Percentiles rank a stretch among this genome's conserved stretches.
phyloP scores from a whole-genome alignment of 1,139 yeast genomes.

The Protomyces lactucae-debilis region DNA sequence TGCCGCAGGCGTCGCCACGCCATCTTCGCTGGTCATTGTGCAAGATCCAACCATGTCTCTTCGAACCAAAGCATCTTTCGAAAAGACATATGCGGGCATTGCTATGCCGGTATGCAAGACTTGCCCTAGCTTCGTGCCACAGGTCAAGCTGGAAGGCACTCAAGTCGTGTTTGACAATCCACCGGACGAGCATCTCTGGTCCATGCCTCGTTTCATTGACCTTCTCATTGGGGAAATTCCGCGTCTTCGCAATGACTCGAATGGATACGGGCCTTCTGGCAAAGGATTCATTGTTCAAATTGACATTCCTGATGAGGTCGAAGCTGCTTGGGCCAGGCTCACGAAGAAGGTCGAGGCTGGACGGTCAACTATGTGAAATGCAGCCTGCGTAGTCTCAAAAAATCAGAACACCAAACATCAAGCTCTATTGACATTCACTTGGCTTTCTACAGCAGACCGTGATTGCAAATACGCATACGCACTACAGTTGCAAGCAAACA shows the following conservation, averaged over 20 bases:
- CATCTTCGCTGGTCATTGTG: slow-evolving; percentile 1
- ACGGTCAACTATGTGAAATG: background rate
- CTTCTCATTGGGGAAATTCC: slow-evolving; percentile 20
- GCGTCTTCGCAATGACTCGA: slow-evolving; percentile 8
- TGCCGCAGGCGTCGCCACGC: background rate
- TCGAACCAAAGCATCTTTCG: slow-evolving; percentile 16
- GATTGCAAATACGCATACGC: no score
- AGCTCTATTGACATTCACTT: no score
- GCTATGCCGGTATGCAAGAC: background rate
- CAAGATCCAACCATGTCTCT: slow-evolving; percentile 25
- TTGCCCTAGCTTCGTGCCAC: slow-evolving; percentile 18
- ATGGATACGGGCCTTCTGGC: slow-evolving; percentile 17
- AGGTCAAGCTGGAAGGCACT: background rate
- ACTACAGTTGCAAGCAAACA: no score
- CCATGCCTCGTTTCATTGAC: slow-evolving; percentile 2
- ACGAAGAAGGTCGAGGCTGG: background rate
- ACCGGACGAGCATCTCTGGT: slow-evolving; percentile 2
- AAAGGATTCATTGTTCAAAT: slow-evolving; percentile 14
- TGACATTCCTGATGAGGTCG: slow-evolving; percentile 3
- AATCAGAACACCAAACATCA: no score
- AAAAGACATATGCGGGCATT: background rate
- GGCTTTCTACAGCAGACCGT: no score
- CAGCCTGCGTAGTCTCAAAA: no score
- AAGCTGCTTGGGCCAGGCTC: slow-evolving; percentile 8
- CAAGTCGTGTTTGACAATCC: background rate